Evolutionary conservation across 176 grass and related monocot genomes (phyloP).

Genomic region (Zea mays): Zm-B73-REFERENCE-NAM-5.0 NC_050098.1:21984001-21984500

Average conservation of each 20-base stretch:
- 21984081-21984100: too few species aligned
- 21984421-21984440: conserved; percentile 36
- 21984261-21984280: conserved; percentile 29
- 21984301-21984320: conserved; percentile 36
- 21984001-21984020: too few species aligned
- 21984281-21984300: conserved; percentile 41
- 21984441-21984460: neutral
- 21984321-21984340: conserved; percentile 50
- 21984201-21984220: neutral
- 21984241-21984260: conserved; percentile 26
- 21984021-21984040: too few species aligned
- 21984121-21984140: too few species aligned
- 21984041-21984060: too few species aligned
- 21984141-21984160: too few species aligned
- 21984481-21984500: conserved; percentile 46
- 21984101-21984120: too few species aligned
- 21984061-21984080: too few species aligned
- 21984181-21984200: too few species aligned
- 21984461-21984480: conserved; percentile 34
- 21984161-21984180: too few species aligned
- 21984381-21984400: conserved; percentile 47
- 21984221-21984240: conserved; percentile 29
- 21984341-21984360: conserved; percentile 48
- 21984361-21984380: conserved; percentile 36
- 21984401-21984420: conserved; percentile 40